Conservation (phyloP, 805 yeast genomes). For the Lipomyces mesembrius region DNA sequence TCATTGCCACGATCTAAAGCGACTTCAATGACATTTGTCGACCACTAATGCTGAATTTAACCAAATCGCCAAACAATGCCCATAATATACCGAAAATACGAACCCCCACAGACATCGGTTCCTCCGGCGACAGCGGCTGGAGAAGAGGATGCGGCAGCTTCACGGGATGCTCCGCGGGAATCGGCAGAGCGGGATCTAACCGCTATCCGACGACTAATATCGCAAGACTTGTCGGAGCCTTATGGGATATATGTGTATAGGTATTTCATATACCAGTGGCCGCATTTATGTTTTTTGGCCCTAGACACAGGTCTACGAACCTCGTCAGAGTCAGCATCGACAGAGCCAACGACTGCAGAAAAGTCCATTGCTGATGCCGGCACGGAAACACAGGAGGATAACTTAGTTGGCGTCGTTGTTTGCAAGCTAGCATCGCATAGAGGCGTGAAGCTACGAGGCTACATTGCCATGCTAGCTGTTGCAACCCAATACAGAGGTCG, state of each 20-base stretch:
- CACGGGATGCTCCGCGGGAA: slow-evolving; percentile 7
- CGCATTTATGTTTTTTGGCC: slow-evolving; percentile 72
- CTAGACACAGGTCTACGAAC: slow-evolving; percentile 8
- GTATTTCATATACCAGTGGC: slow-evolving; percentile 90
- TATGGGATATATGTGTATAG: slow-evolving; percentile 92
- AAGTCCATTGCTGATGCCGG: slow-evolving; percentile 47
- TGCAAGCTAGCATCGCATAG: slow-evolving; percentile 82
- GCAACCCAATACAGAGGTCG: slow-evolving; percentile 68
- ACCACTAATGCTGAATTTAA: not conserved
- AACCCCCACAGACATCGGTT: slow-evolving; percentile 12
- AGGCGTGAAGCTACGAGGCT: slow-evolving; percentile 76
- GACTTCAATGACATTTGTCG: not conserved
- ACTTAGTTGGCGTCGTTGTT: slow-evolving; percentile 70
- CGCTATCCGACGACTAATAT: slow-evolving; percentile 55
- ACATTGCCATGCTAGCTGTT: slow-evolving; percentile 95
- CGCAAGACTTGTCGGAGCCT: slow-evolving; percentile 84
- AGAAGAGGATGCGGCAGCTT: not conserved
- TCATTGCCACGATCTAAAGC: no score
- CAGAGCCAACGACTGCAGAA: slow-evolving; percentile 5
- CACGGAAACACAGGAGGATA: slow-evolving; percentile 39
- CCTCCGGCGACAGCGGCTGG: not conserved
- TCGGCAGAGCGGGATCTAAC: slow-evolving; percentile 44
- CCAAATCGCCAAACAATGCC: slow-evolving; percentile 4
- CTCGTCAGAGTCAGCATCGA: slow-evolving; percentile 38
- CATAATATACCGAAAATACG: slow-evolving; percentile 17